Base-by-base conservation (phyloP, 2,329 filamentous ascomycete species). In the Sclerotinia nivalis region DNA sequence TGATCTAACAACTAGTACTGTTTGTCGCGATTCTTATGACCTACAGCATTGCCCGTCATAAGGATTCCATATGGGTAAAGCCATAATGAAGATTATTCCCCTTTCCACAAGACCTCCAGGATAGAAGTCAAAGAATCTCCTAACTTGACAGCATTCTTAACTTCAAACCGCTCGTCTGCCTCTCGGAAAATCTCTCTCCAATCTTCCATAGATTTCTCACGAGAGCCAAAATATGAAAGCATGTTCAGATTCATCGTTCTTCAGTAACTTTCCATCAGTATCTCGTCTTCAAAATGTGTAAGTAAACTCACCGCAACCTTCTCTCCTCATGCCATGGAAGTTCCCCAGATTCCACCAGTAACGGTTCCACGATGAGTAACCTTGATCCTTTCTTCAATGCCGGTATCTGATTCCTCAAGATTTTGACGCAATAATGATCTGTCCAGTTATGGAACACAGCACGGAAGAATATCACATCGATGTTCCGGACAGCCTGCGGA, bases 391-490 rank as follows among this genome's bases (percentile, higher is more conserved):
- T 62, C 7, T 47, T 64, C 28, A 69, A 52, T 13, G 66, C 66
- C 7, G 66, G 66, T 28, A 69, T 64, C 37, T 69, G 66, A 40
- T 61, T 64, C 12, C 49, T 18, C 9, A 69, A 22, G 25, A 69
- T 64, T 31, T 64, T 40, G 49, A 69, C 22, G 18, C 66, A 69
- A 47, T 64, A 69, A 18, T 62, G 15, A 52, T 69, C 66, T 1
- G 66, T 52, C 66, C 66, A 69, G 7, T 69, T 69, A 55, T 69
- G 56, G 22, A 69, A 52, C 18, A 69, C 20, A 18, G 56, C 55
- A 13, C 66, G 66, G 43, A 64, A 69, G 15, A 69, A 69, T 12
- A 62, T 3, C 10, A 69, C 45, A 54, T 69, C 66, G 2, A 37
- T 60, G 3, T 25, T 18, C 12, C 43, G 37, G 2, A 69, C 10